A percentile compares a stretch with the other conserved stretches of the same genome.
Evolutionary conservation across 176 grass and related monocot genomes (phyloP).

Genomic region (Rhynchospora pubera): DNA sequence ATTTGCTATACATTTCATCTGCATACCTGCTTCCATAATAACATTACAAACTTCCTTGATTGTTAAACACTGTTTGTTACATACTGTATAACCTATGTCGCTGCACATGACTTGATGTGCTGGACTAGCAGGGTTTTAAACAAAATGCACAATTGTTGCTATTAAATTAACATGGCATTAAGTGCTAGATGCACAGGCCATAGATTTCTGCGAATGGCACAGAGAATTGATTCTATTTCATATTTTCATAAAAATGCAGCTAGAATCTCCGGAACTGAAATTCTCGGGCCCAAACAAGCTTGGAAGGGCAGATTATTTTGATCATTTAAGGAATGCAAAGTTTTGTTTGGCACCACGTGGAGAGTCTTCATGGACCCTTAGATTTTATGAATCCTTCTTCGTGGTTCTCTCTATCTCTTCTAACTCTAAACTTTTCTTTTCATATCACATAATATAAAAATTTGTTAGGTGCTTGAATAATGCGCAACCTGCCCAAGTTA

Average conservation of each 20-base stretch:
- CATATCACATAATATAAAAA: neutral
- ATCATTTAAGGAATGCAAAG: conserved; percentile 91
- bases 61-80: neutral
- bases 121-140: neutral
- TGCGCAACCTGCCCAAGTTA: neutral
- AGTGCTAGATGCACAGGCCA: neutral
- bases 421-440: neutral
- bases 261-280: conserved; percentile 89
- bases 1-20: neutral
- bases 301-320: conserved; percentile 79
- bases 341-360: conserved; percentile 95
- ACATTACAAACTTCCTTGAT: neutral
- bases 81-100: neutral
- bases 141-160: neutral
- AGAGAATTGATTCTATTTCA: conserved; percentile 2
- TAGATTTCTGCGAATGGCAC: neutral
- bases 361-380: conserved; percentile 93
- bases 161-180: neutral
- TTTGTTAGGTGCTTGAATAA: neutral
- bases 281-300: conserved; percentile 74
- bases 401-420: conserved; percentile 46
- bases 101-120: neutral
- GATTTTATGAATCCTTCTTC: conserved; percentile 86
- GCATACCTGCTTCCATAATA: neutral
- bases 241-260: conserved; percentile 11